Evolutionary conservation across 169 alveolate species (phyloP).

Genomic region (Plasmodium vivax): DNA sequence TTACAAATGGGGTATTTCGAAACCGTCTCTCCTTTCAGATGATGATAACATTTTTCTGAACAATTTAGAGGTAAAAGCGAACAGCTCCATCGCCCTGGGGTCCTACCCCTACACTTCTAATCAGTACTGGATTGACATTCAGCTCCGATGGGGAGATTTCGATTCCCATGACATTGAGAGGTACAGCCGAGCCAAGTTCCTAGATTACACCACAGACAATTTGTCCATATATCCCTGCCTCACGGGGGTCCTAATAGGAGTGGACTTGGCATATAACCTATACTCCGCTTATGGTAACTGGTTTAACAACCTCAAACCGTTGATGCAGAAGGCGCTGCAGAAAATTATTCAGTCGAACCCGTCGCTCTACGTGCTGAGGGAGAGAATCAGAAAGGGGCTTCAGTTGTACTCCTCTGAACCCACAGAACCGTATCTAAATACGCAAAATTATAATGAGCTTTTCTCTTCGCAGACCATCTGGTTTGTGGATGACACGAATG

Average conservation of each 20-base stretch:
- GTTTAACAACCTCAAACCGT: conserved; percentile 97
- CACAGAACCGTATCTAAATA: conserved; percentile 99
- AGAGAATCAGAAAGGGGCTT: conserved; percentile 99
- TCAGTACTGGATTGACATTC: conserved; percentile 99
- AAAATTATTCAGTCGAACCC: conserved; percentile 99
- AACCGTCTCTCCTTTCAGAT: conserved; percentile 97
- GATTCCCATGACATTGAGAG: conserved; percentile 99
- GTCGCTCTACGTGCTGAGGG: conserved; percentile 99
- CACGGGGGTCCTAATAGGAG: conserved; percentile 98
- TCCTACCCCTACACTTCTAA: conserved; percentile 76
- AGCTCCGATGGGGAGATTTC: conserved; percentile 99
- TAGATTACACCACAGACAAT: conserved; percentile 99
- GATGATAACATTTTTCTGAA: conserved; percentile 91
- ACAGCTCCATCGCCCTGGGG: conserved; percentile 45
- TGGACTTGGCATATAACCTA: conserved; percentile 99
- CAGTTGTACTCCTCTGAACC: conserved; percentile 99
- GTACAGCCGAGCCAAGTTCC: conserved; percentile 98
- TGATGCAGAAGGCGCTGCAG: conserved; percentile 97
- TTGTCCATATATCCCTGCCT: conserved; percentile 99
- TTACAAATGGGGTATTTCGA: conserved; percentile 97
- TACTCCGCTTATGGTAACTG: conserved; percentile 99
- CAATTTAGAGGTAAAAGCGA: conserved; percentile 82
- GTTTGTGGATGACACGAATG: conserved; percentile 99
- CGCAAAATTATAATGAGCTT: conserved; percentile 98
- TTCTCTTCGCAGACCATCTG: conserved; percentile 99